Conservation (phyloP, 1,284 basidiomycete genomes). For the Inonotus hispidus region DNA sequence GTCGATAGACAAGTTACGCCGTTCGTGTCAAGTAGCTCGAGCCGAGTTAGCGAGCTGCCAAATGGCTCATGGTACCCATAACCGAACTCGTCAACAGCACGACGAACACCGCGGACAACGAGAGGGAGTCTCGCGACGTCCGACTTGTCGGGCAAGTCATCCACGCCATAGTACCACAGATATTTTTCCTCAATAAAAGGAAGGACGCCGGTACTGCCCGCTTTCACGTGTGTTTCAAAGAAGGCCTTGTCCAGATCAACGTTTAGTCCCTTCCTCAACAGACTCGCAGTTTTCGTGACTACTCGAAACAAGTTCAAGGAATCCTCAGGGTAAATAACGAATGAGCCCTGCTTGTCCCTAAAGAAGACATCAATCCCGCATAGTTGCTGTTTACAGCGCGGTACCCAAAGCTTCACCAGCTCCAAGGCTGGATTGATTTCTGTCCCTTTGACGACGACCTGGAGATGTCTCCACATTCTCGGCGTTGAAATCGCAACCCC, state of each 20-base stretch:
- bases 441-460: conserved; percentile 3
- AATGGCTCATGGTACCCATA: conserved; percentile 10
- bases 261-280: conserved; percentile 1
- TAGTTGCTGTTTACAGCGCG: conserved; percentile 10
- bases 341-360: conserved; percentile 2
- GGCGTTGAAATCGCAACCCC: conserved; percentile 9
- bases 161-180: conserved; percentile 12
- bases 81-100: conserved; percentile 13
- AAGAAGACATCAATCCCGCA: conserved; percentile 10
- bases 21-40: conserved; percentile 12
- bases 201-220: conserved; percentile 10
- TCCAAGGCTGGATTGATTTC: conserved; percentile 10
- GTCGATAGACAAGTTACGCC: conserved; percentile 13
- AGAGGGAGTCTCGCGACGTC: conserved; percentile 1
- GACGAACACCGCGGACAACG: conserved; percentile 8
- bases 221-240: conserved; percentile 14
- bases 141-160: background rate
- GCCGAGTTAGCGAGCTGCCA: conserved; percentile 5
- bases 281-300: conserved; percentile 11
- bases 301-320: conserved; percentile 12
- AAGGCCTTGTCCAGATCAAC: conserved; percentile 2
- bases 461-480: conserved; percentile 10
- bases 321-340: conserved; percentile 10
- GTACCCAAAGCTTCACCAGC: conserved; percentile 15
- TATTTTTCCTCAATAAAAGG: conserved; percentile 15